A percentile compares a stretch with the other conserved stretches of the same genome.
Evolutionary conservation across 345 rosid genomes (phyloP).

Genomic region (Eucalyptus sp.): DNA sequence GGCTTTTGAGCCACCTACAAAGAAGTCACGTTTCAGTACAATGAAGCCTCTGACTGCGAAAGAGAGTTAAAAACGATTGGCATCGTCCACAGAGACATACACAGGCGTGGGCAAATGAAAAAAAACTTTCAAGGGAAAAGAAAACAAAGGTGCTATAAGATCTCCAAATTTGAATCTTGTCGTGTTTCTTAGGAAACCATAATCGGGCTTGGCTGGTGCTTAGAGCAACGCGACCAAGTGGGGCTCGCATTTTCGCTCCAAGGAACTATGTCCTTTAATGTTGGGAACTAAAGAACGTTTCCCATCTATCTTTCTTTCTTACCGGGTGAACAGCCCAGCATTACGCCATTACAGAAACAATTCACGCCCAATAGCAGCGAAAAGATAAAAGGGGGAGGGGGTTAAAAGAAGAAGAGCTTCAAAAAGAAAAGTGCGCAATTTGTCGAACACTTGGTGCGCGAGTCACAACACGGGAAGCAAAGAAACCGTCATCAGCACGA

Average conservation of each 20-base stretch:
- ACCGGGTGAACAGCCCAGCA: not conserved
- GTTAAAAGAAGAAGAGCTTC: rapidly evolving
- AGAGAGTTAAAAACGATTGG: not conserved
- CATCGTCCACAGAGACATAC: not conserved
- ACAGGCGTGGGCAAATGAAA: not conserved
- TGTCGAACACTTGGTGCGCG: not conserved
- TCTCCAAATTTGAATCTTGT: not conserved
- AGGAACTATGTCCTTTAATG: not conserved
- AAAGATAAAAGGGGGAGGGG: not conserved
- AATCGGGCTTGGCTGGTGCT: not conserved
- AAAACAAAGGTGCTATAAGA: not conserved
- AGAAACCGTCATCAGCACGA: not conserved
- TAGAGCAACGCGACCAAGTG: not conserved
- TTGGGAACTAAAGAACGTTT: not conserved
- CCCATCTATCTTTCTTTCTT: not conserved
- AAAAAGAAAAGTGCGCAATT: not conserved
- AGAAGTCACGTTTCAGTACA: not conserved
- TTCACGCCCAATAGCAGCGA: not conserved
- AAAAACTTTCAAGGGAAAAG: not conserved
- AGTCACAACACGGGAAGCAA: not conserved
- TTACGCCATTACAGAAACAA: not conserved
- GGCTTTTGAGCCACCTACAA: not conserved
- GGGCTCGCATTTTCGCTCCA: not conserved
- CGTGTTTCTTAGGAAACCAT: not conserved
- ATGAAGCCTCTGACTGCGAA: not conserved